Evolutionary conservation across 2,329 filamentous ascomycete genomes (phyloP), one percentile per base, ranked within the genome.

Genomic region (Exophiala oligosperma): DNA sequence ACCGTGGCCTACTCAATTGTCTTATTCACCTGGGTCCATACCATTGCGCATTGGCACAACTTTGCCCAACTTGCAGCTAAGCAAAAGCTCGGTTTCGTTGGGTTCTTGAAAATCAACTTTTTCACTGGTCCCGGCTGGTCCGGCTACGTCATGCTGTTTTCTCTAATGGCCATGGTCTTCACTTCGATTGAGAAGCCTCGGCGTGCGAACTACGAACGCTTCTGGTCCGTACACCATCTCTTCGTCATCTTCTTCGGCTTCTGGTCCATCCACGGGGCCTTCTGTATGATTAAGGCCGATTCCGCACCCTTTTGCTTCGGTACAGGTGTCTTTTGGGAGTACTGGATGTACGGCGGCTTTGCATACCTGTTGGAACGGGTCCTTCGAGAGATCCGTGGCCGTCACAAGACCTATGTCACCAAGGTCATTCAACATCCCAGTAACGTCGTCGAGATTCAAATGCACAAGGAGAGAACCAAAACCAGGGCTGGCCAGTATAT

Each of bases 171-270:
- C 52, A 94, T 95, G 82, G 87, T 89, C 2, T 69, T 86, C 26
- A 94, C 90, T 0, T 91, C 89, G 7, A 78, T 89, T 12, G 90
- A 93, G 76, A 90, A 90, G 77, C 84, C 86, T 8, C 83, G 90
- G 51, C 85, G 90, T 54, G 87, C 88, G 61, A 92, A 94, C 77
- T 93, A 91, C 72, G 90, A 93, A 73, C 88, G 90, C 26, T 95
- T 94, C 80, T 95, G 91, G 90, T 92, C 92, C 73, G 91, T 88
- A 1, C 90, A 95, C 75, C 91, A 94, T 77, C 83, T 94, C 72
- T 94, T 94, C 72, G 84, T 93, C 74, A 70, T 93, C 64, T 94
- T 94, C 81, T 94, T 94, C 78, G 80, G 93, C 66, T 92, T 94
- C 80, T 94, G 90, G 90, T 87, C 90, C n/a, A 83, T 93, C 68